A percentile compares a stretch with the other conserved stretches of the same genome.
These are phyloP conservation scores for Clavispora phyllophila DNA, from an alignment of 805 yeast genomes.

Conservation along the genomic window DNA sequence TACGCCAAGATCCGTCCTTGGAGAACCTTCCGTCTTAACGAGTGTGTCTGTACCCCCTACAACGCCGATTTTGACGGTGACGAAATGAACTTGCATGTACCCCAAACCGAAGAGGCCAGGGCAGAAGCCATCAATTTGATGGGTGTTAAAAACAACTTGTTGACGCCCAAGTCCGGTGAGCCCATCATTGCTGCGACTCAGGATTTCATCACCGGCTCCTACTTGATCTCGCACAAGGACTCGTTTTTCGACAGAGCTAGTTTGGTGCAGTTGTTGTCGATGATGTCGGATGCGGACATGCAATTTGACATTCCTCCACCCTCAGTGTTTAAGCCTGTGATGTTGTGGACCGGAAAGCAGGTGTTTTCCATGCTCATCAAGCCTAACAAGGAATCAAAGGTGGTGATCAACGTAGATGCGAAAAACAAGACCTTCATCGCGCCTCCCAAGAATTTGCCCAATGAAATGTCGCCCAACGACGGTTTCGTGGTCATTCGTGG, in stretches of 20 bases:
- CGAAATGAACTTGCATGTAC: conserved; percentile 98
- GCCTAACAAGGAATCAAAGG: conserved; percentile 74
- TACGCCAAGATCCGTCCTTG: conserved; percentile 95
- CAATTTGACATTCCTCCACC: conserved; percentile 97
- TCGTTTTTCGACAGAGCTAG: conserved; percentile 86
- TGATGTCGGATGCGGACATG: conserved; percentile 91
- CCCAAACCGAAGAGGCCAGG: conserved; percentile 97
- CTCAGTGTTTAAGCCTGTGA: conserved; percentile 80
- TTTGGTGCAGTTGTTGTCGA: conserved; percentile 74
- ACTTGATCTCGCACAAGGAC: conserved; percentile 87
- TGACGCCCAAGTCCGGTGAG: conserved; percentile 97
- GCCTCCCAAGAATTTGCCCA: conserved; percentile 59
- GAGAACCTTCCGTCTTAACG: conserved; percentile 95
- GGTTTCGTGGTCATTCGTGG: conserved; percentile 90
- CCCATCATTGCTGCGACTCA: conserved; percentile 99
- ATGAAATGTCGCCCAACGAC: conserved; percentile 96
- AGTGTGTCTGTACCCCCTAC: conserved; percentile 98
- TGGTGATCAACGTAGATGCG: conserved; percentile 87
- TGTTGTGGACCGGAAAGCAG: conserved; percentile 97
- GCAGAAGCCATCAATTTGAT: conserved; percentile 97
- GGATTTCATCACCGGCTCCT: conserved; percentile 97
- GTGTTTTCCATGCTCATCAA: conserved; percentile 80
- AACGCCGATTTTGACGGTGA: conserved; percentile 99
- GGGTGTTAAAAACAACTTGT: conserved; percentile 94
- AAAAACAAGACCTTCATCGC: conserved; percentile 86